Percentiles rank a stretch among this genome's conserved stretches.
phyloP scores from a whole-genome alignment of 306 rosid species.

The Dryas octopetala region DNA sequence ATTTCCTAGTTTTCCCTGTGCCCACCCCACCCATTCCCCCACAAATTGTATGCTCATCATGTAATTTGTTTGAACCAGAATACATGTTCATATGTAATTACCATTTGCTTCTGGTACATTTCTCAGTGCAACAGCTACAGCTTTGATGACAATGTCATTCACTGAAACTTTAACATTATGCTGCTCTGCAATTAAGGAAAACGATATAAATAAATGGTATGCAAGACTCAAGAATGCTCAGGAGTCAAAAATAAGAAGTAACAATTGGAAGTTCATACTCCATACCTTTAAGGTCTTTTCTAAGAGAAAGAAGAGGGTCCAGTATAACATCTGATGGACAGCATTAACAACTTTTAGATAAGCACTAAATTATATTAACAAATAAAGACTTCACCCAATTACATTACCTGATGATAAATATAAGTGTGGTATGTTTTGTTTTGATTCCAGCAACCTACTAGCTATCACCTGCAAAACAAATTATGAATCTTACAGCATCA shows the following conservation, averaged over 20 bases:
- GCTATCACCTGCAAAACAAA: constrained; percentile 75
- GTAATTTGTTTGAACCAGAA: not conserved
- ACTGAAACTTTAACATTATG: constrained; percentile 93
- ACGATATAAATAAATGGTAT: constrained; percentile 28
- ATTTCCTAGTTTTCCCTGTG: not conserved
- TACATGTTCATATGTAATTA: constrained; percentile 33
- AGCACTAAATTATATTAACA: constrained; percentile 17
- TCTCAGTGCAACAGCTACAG: constrained; percentile 87
- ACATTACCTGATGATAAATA: constrained; percentile 81
- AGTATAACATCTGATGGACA: constrained; percentile 63
- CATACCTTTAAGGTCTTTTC: constrained; percentile 90
- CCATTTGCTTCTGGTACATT: constrained; percentile 93
- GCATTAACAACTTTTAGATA: constrained; percentile 31
- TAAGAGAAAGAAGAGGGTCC: constrained; percentile 91
- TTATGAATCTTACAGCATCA: constrained; percentile 15
- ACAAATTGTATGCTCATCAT: not conserved
- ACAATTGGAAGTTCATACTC: constrained; percentile 12
- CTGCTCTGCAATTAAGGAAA: constrained; percentile 60
- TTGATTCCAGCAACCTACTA: constrained; percentile 85
- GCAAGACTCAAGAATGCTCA: constrained; percentile 17
- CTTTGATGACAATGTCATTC: constrained; percentile 92
- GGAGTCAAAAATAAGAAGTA: constrained; percentile 16
- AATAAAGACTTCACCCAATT: constrained; percentile 6
- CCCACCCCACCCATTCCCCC: not conserved
- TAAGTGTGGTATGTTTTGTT: constrained; percentile 83